phyloP scores from a whole-genome alignment of 345 rosid species.

The Acer campestre region DNA sequence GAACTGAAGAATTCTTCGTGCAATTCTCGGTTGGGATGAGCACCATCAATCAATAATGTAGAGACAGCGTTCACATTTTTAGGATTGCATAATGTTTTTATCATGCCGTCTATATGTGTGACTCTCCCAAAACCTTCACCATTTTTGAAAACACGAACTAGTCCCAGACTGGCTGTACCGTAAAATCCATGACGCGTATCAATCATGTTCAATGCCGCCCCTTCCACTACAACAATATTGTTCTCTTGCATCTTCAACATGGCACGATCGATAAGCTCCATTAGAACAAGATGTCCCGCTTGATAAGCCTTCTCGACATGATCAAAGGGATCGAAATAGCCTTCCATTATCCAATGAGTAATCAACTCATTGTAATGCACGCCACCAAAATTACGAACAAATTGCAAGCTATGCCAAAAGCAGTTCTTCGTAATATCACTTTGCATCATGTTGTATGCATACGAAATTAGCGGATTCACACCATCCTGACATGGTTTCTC shows the following conservation, averaged over 20 bases:
- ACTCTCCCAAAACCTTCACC: conserved; percentile 37
- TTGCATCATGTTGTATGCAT: conserved; percentile 26
- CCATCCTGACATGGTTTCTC: not conserved
- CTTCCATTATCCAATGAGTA: conserved; percentile 70
- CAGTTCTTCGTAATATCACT: conserved; percentile 28
- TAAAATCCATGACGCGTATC: conserved; percentile 40
- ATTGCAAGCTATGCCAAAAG: conserved; percentile 52
- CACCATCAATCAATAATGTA: conserved; percentile 51
- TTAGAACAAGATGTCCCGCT: conserved; percentile 47
- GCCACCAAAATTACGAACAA: conserved; percentile 33
- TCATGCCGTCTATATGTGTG: conserved; percentile 48
- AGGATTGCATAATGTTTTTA: conserved; percentile 39
- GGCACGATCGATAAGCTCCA: conserved; percentile 48
- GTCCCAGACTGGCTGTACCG: conserved; percentile 32
- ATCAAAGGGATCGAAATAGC: conserved; percentile 46
- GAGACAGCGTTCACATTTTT: conserved; percentile 23
- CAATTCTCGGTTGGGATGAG: conserved; percentile 32
- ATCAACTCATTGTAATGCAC: conserved; percentile 58
- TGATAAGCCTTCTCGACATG: conserved; percentile 44
- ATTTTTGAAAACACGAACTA: conserved; percentile 35
- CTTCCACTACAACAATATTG: conserved; percentile 48
- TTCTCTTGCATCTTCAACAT: conserved; percentile 49
- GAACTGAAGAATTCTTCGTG: conserved; percentile 24
- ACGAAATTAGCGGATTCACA: conserved; percentile 24
- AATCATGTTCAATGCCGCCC: conserved; percentile 19